Evolutionary conservation across 371 early-diverging fungal genomes (phyloP).

Genomic region (Umbelopsis sp.): DNA sequence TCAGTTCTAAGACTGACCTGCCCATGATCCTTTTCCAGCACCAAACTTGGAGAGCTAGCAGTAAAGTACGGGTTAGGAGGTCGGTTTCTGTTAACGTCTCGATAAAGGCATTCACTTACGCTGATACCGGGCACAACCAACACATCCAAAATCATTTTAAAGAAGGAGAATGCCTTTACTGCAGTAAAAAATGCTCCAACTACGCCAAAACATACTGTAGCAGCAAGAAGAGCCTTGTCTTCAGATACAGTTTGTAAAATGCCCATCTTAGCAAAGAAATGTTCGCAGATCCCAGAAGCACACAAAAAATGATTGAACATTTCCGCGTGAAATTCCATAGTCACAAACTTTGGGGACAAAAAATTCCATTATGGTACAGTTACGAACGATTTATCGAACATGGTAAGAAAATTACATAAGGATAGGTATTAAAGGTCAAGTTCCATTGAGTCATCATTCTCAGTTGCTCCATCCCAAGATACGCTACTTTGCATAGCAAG

Average conservation of each 20-base stretch:
- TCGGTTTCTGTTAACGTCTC: conserved; percentile 16
- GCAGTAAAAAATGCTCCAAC: conserved; percentile 55
- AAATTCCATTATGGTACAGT: background rate
- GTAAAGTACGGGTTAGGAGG: background rate
- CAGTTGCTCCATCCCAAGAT: conserved; percentile 13
- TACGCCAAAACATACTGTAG: conserved; percentile 45
- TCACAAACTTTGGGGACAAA: background rate
- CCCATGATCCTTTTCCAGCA: conserved; percentile 85
- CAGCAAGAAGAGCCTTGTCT: conserved; percentile 21
- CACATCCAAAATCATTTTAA: conserved; percentile 58
- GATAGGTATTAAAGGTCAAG: conserved; percentile 8
- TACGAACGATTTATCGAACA: background rate
- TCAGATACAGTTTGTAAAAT: conserved; percentile 13
- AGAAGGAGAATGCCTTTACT: conserved; percentile 47
- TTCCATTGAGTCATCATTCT: conserved; percentile 16
- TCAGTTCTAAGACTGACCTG: conserved; percentile 54
- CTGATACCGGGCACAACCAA: conserved; percentile 64
- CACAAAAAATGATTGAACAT: too few species aligned
- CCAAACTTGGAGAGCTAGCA: conserved; percentile 78
- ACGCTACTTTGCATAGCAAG: conserved; percentile 15
- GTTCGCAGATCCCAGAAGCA: background rate
- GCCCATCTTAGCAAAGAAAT: conserved; percentile 3
- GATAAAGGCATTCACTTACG: conserved; percentile 36
- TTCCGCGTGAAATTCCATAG: background rate
- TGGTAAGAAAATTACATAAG: background rate